These are phyloP conservation scores for Leccinum olivaceopallidum DNA, from an alignment of 768 basidiomycete species.

Conservation along the genomic window DNA sequence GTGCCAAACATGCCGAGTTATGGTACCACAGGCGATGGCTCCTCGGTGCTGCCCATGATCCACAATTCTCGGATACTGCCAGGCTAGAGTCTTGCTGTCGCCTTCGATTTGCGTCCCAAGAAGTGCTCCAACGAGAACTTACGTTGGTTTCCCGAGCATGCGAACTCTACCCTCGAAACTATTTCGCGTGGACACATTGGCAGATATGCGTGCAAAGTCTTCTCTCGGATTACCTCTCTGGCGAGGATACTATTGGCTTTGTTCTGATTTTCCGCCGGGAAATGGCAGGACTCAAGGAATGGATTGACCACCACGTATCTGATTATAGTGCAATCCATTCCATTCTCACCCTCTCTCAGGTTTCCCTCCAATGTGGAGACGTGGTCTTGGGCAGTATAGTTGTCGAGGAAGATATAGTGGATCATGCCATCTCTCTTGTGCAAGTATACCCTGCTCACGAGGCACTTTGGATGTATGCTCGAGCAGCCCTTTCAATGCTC, in stretches of 20 bases:
- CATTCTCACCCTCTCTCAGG: slow-evolving; percentile 40
- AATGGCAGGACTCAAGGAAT: slow-evolving; percentile 37
- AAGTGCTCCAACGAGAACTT: slow-evolving; percentile 48
- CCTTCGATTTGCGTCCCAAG: slow-evolving; percentile 31
- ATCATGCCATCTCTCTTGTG: slow-evolving; percentile 53
- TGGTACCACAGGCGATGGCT: slow-evolving; percentile 78
- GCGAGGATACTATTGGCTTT: slow-evolving; percentile 15
- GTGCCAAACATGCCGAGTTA: slow-evolving; percentile 63
- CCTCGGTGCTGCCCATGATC: slow-evolving; percentile 37
- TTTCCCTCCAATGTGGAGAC: slow-evolving; percentile 9
- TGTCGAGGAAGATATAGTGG: slow-evolving; percentile 10
- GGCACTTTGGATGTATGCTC: slow-evolving; percentile 59
- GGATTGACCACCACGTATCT: slow-evolving; percentile 65
- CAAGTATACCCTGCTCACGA: slow-evolving; percentile 56
- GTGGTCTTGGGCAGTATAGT: slow-evolving; percentile 5
- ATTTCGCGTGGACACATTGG: slow-evolving; percentile 72
- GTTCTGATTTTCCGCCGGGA: slow-evolving; percentile 42
- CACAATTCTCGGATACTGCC: not conserved
- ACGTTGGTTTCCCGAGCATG: slow-evolving; percentile 48
- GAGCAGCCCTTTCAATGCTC: slow-evolving; percentile 4
- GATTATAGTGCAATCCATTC: slow-evolving; percentile 68
- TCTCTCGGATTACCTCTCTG: slow-evolving; percentile 20
- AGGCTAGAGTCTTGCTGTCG: not conserved
- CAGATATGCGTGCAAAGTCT: slow-evolving; percentile 45
- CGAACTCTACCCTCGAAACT: slow-evolving; percentile 69